phyloP scores from a whole-genome alignment of 1,284 basidiomycete species.

The Cerrena zonata region DNA sequence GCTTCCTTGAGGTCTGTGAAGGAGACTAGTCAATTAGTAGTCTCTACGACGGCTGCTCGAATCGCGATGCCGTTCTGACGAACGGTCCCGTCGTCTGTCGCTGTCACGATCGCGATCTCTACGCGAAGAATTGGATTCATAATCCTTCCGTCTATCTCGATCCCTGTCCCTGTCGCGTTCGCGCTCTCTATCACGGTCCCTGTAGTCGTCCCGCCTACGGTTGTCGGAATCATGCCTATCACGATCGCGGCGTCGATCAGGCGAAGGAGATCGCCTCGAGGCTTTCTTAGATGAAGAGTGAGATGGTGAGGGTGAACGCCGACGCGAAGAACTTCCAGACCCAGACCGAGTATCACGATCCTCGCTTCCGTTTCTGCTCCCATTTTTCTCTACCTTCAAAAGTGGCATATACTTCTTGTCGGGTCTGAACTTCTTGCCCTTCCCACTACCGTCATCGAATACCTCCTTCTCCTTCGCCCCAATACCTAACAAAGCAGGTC shows the following conservation, averaged over 20 bases:
- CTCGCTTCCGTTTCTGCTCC: constrained; percentile 15
- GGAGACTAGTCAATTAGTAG: not conserved
- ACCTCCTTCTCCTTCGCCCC: constrained; percentile 81
- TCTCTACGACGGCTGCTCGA: not conserved
- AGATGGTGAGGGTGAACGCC: constrained; percentile 21
- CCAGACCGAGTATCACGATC: constrained; percentile 18
- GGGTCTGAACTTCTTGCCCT: constrained; percentile 42
- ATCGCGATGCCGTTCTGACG: not conserved
- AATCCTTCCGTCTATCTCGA: constrained; percentile 22
- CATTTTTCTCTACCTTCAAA: constrained; percentile 49
- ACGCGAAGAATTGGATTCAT: constrained; percentile 5
- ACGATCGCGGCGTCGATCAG: constrained; percentile 18
- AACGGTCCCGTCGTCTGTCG: not conserved
- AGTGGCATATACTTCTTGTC: constrained; percentile 75
- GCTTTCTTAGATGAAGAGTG: constrained; percentile 15
- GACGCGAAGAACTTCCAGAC: constrained; percentile 17
- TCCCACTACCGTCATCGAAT: constrained; percentile 57
- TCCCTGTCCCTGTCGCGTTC: constrained; percentile 27
- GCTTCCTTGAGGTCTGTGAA: not conserved
- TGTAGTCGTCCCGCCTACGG: constrained; percentile 23
- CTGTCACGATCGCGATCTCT: constrained; percentile 24
- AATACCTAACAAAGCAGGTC: constrained; percentile 82
- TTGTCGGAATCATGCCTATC: constrained; percentile 25
- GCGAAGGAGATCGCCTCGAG: constrained; percentile 19
- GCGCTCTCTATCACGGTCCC: constrained; percentile 18